Base-by-base conservation (phyloP, 2,329 filamentous ascomycete species). In the Aureobasidium leucospermi region DNA sequence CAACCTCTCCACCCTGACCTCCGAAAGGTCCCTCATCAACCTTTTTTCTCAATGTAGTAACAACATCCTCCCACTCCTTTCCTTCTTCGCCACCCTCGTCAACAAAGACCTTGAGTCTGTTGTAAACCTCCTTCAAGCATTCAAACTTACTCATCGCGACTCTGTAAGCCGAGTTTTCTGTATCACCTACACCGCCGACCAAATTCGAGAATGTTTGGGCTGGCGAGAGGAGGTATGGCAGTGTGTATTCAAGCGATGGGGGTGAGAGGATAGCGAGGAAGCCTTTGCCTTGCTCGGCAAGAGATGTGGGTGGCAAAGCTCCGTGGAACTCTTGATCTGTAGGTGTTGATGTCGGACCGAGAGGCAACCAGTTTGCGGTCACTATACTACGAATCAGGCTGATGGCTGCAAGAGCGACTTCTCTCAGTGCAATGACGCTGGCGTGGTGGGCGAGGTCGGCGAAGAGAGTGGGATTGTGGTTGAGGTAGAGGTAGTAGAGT, bases 121-220 rank as follows among this genome's bases (percentile, higher is more conserved):
- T 64, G 31, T 80, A 71, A n/a, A 85, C 68, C 4, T 75, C 74
- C 15, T 77, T 76, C 49, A 85, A 64, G 2, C 79, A 78, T 59
- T 83, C 82, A 63, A 82, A 82, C 65, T 84, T 85, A 0, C 80
- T 78, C 48, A 74, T 76, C 1, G 81, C 81, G 43, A 85, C 75
- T 62, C 78, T 77, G 70, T 81, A 85, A 3, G 82, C 81, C 1
- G 80, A 76, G 63, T 78, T 81, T 65, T 85, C 80, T 1, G 78
- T 71, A 65, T 84, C 82, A 2, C 79, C 81, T 9, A 78, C 73
- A 9, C 82, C 82, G 13, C 79, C 81, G 0, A 84, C 81, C n/a
- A 84, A 75, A 58, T 82, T 82, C 11, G 78, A 77, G 61, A 82
- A 84, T 0, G 78, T 79, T 32, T 79, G 78, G 1, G 82, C 78